Percentiles rank a stretch among this genome's conserved stretches.
Conservation (phyloP, 768 basidiomycete genomes). For the Sarcodon sp. region DNA sequence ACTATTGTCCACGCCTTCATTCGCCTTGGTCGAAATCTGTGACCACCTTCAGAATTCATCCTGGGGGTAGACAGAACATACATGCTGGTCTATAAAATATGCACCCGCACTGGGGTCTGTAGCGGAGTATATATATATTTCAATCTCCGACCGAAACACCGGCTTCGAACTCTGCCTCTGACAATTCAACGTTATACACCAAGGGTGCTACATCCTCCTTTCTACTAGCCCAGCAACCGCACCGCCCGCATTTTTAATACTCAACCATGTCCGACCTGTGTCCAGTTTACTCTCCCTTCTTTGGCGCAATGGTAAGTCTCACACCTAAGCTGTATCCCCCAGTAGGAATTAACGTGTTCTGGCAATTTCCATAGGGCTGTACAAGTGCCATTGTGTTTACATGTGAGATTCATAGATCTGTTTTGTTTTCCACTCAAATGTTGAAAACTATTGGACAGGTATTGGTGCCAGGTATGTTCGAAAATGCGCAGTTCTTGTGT, state of each 20-base stretch:
- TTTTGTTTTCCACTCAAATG: neutral
- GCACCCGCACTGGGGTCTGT: no score
- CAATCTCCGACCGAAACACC: no score
- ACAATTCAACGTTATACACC: neutral
- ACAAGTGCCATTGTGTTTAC: constrained; percentile 96
- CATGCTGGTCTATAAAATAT: no score
- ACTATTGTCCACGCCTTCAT: no score
- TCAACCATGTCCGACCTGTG: constrained; percentile 62
- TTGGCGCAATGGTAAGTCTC: constrained; percentile 80
- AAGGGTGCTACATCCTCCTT: neutral
- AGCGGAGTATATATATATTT: no score
- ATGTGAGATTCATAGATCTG: constrained; percentile 40
- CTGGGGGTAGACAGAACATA: no score
- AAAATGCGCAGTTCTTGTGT: neutral
- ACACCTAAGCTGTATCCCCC: neutral
- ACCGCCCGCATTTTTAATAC: neutral
- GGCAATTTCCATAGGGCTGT: constrained; percentile 53
- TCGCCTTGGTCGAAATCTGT: no score
- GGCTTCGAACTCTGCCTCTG: no score
- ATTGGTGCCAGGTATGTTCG: constrained; percentile 70
- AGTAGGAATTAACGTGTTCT: constrained; percentile 4
- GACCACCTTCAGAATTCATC: no score
- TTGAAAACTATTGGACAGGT: constrained; percentile 27
- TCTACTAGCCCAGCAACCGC: neutral
- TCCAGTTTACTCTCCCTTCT: constrained; percentile 96